These are phyloP conservation scores for Protomyces inundatus DNA, from an alignment of 1,139 yeast species.

Conservation along the genomic window DNA sequence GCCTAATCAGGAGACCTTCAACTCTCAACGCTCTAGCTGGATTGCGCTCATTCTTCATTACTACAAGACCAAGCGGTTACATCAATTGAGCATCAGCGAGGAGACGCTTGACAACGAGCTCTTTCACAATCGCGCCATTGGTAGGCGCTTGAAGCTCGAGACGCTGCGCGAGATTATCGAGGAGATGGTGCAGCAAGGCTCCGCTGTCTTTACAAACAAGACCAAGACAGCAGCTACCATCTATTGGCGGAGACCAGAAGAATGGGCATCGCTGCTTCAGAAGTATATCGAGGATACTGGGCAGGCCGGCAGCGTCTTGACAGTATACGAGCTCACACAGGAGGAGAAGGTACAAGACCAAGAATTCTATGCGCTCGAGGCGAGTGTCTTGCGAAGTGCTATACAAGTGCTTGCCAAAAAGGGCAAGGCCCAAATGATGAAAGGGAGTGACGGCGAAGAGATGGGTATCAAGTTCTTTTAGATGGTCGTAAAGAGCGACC, in stretches of 20 bases:
- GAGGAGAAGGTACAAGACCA: conserved; percentile 52
- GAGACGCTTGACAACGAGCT: conserved; percentile 36
- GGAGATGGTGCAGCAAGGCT: conserved; percentile 52
- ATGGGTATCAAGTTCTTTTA: conserved; percentile 57
- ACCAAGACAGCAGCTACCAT: conserved; percentile 40
- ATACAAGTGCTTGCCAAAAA: conserved; percentile 57
- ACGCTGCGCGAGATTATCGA: conserved; percentile 54
- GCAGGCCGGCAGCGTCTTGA: conserved; percentile 69
- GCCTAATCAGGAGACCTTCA: conserved; percentile 72
- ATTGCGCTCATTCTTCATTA: conserved; percentile 50
- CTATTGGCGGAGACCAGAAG: conserved; percentile 66
- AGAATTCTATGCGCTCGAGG: conserved; percentile 61
- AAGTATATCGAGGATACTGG: conserved; percentile 64
- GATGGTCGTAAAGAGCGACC: conserved; percentile 19
- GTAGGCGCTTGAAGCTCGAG: conserved; percentile 47
- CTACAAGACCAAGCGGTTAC: conserved; percentile 54
- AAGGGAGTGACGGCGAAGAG: conserved; percentile 52
- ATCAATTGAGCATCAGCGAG: conserved; percentile 44
- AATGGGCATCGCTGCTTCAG: conserved; percentile 64
- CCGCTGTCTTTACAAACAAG: conserved; percentile 49
- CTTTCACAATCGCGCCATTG: conserved; percentile 50
- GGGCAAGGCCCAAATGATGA: conserved; percentile 62
- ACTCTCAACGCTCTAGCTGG: conserved; percentile 66
- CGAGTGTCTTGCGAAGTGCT: conserved; percentile 51
- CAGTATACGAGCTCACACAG: conserved; percentile 68